Evolutionary conservation across 2,329 filamentous ascomycete species (phyloP).

Genomic region (Diplodia mutila): DNA sequence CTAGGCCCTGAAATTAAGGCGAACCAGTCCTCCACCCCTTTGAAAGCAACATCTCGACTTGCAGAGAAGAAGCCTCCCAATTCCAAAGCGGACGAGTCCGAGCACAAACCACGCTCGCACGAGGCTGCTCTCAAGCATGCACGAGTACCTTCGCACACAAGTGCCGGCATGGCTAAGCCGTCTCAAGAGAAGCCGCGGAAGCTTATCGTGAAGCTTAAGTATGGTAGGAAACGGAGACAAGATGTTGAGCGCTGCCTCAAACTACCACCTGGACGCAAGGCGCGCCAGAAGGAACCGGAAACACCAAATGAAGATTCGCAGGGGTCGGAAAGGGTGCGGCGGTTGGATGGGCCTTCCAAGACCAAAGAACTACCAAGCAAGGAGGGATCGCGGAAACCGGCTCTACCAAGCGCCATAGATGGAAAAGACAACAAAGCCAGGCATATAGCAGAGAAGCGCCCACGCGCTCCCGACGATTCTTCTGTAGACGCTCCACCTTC

Average conservation of each 20-base stretch:
- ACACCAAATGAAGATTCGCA: constrained; percentile 11
- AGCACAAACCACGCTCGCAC: not conserved
- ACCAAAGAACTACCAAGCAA: constrained; percentile 18
- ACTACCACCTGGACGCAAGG: constrained; percentile 36
- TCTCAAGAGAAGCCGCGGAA: constrained; percentile 31
- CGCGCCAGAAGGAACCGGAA: constrained; percentile 29
- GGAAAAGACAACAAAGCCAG: constrained; percentile 15
- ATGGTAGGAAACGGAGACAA: constrained; percentile 54
- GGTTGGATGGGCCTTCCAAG: constrained; percentile 2
- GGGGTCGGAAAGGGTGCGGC: constrained; percentile 22
- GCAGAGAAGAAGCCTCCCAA: not conserved
- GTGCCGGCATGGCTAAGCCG: not conserved
- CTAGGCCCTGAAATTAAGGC: not conserved
- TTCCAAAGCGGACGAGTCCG: not conserved
- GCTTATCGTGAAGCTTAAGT: constrained; percentile 56
- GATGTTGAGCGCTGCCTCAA: constrained; percentile 48
- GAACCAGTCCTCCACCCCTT: constrained; percentile 6
- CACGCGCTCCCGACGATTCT: constrained; percentile 38
- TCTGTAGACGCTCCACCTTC: constrained; percentile 22
- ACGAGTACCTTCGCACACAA: not conserved
- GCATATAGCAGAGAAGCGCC: constrained; percentile 38
- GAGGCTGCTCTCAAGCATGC: constrained; percentile 27
- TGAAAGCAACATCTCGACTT: not conserved
- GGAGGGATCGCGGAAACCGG: constrained; percentile 16
- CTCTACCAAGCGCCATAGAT: constrained; percentile 1